phyloP scores from a whole-genome alignment of 208 protist genomes.

The Lotmaria passim region DNA sequence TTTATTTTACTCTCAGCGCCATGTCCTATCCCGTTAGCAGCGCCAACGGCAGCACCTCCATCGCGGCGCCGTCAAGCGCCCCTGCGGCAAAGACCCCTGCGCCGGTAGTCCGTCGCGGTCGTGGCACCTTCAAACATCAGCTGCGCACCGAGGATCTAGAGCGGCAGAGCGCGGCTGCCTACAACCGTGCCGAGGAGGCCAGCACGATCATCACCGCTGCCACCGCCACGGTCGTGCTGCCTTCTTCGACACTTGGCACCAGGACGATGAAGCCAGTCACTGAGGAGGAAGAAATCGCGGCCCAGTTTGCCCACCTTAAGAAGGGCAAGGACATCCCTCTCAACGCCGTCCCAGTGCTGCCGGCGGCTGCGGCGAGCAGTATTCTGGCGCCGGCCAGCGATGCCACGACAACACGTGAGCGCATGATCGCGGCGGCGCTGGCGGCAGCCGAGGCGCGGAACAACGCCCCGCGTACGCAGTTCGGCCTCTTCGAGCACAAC shows the following conservation, averaged over 20 bases:
- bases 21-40: not conserved
- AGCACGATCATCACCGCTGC: conserved; percentile 57
- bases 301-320: conserved; percentile 31
- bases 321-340: conserved; percentile 32
- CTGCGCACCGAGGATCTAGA: conserved; percentile 73
- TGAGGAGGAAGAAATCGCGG: conserved; percentile 35
- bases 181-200: conserved; percentile 32
- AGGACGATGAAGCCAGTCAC: conserved; percentile 22
- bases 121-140: conserved; percentile 68
- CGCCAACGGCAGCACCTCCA: not conserved
- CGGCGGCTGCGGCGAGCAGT: conserved; percentile 30
- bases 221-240: conserved; percentile 59
- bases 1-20: no score
- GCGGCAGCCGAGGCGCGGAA: conserved; percentile 31
- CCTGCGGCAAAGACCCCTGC: conserved; percentile 23
- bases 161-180: conserved; percentile 25
- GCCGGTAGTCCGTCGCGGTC: conserved; percentile 61
- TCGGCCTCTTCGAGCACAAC: conserved; percentile 39
- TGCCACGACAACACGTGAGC: conserved; percentile 19
- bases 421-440: conserved; percentile 23
- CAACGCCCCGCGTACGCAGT: conserved; percentile 31
- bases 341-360: conserved; percentile 38
- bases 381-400: conserved; percentile 25
- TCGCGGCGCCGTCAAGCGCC: not conserved
- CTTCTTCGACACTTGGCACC: conserved; percentile 33